Evolutionary conservation across 371 early-diverging fungal genomes (phyloP).

Genomic region (Dichotomocladium elegans): DNA sequence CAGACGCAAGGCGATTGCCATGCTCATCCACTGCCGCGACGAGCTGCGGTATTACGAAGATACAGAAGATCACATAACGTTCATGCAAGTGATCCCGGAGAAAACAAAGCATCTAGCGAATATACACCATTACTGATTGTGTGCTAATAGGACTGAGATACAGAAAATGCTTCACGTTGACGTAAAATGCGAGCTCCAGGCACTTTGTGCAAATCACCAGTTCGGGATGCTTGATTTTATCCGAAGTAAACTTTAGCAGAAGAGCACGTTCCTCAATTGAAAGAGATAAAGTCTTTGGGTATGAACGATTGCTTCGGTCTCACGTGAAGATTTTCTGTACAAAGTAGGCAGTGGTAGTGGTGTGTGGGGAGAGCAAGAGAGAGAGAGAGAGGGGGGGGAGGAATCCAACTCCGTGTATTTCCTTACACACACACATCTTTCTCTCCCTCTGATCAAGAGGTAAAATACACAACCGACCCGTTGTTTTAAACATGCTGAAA

Average conservation of each 20-base stretch:
- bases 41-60: conserved; percentile 8
- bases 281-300: no score
- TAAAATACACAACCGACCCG: no score
- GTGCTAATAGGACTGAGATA: conserved; percentile 16
- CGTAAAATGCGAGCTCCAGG: conserved; percentile 33
- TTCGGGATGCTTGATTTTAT: conserved; percentile 8
- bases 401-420: no score
- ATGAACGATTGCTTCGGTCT: no score
- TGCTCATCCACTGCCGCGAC: conserved; percentile 1
- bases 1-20: conserved; percentile 19
- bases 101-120: neutral
- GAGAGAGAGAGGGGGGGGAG: no score
- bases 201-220: conserved; percentile 13
- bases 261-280: no score
- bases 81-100: conserved; percentile 9
- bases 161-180: conserved; percentile 18
- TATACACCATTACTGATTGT: neutral
- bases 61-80: neutral
- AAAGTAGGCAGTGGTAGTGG: no score
- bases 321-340: no score
- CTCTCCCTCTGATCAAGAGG: no score
- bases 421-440: no score
- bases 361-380: no score
- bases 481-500: no score
- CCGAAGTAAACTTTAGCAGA: neutral